phyloP scores from a whole-genome alignment of 495 filamentous ascomycete genomes.

The Penicillium egyptiacum region DNA sequence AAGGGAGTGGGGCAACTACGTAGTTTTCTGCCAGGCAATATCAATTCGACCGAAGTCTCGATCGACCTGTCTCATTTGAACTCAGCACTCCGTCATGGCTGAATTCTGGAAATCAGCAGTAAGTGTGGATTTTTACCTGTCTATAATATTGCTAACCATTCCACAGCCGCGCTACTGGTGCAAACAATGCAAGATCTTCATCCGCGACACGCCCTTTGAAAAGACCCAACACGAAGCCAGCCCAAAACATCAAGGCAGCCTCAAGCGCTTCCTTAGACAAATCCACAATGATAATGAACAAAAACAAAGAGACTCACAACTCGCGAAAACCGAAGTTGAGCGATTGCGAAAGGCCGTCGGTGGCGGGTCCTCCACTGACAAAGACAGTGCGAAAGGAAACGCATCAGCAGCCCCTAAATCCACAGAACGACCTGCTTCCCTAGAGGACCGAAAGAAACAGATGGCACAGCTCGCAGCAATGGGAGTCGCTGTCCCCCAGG shows the following conservation, averaged over 20 bases:
- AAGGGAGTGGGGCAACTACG: no score
- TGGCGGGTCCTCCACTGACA: slow-evolving; percentile 33
- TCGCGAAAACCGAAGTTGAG: slow-evolving; percentile 83
- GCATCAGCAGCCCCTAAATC: slow-evolving; percentile 24
- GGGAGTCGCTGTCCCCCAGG: slow-evolving; percentile 81
- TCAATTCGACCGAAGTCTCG: background rate
- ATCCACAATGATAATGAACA: slow-evolving; percentile 79
- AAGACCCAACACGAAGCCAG: slow-evolving; percentile 89
- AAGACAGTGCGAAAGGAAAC: slow-evolving; percentile 26
- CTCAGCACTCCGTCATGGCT: slow-evolving; percentile 59
- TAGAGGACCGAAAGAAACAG: slow-evolving; percentile 77
- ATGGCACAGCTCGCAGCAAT: slow-evolving; percentile 83
- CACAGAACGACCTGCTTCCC: slow-evolving; percentile 43
- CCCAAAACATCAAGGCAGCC: slow-evolving; percentile 77
- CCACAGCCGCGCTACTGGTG: slow-evolving; percentile 86
- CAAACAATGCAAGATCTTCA: slow-evolving; percentile 91
- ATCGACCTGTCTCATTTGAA: background rate
- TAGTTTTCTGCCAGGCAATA: background rate
- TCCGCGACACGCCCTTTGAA: slow-evolving; percentile 89
- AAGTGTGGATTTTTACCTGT: slow-evolving; percentile 20
- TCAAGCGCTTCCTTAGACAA: slow-evolving; percentile 88
- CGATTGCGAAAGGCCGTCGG: slow-evolving; percentile 76
- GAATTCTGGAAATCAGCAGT: slow-evolving; percentile 99
- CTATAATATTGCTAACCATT: slow-evolving; percentile 2
- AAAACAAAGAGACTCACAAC: slow-evolving; percentile 72